Conservation (phyloP, 495 filamentous ascomycete genomes). For the Gamarada debralockiae region DNA sequence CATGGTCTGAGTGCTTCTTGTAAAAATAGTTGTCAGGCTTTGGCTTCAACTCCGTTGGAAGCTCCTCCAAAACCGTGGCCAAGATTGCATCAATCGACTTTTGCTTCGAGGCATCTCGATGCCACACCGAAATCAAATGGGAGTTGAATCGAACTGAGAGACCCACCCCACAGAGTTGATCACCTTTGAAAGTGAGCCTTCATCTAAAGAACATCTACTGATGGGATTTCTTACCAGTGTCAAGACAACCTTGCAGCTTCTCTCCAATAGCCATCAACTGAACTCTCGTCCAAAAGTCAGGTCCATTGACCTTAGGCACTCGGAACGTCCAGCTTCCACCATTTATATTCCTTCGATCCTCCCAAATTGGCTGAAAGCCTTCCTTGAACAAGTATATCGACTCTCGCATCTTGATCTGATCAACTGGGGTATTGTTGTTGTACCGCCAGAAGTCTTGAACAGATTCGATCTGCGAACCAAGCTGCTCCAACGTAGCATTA, state of each 20-base stretch:
- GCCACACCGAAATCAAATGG: constrained; percentile 82
- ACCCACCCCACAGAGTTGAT: constrained; percentile 75
- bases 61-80: constrained; percentile 59
- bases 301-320: constrained; percentile 66
- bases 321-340: constrained; percentile 88
- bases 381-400: constrained; percentile 85
- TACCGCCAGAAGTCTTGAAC: constrained; percentile 84
- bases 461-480: constrained; percentile 65
- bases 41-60: constrained; percentile 64
- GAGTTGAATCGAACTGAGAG: constrained; percentile 72
- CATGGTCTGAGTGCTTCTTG: constrained; percentile 55
- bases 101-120: constrained; percentile 71
- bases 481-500: constrained; percentile 60
- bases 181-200: constrained; percentile 41
- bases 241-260: constrained; percentile 70
- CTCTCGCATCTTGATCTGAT: constrained; percentile 73
- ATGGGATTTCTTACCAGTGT: constrained; percentile 50
- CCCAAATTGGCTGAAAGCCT: constrained; percentile 84
- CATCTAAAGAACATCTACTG: background rate
- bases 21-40: constrained; percentile 68
- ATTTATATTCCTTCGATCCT: constrained; percentile 76
- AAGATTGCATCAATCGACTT: constrained; percentile 69
- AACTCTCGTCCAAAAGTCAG: constrained; percentile 76
- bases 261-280: constrained; percentile 82
- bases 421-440: constrained; percentile 81